A percentile compares a stretch with the other conserved stretches of the same genome.
phyloP scores from a whole-genome alignment of 352 stramenopile genomes.

The Phytophthora citricola region DNA sequence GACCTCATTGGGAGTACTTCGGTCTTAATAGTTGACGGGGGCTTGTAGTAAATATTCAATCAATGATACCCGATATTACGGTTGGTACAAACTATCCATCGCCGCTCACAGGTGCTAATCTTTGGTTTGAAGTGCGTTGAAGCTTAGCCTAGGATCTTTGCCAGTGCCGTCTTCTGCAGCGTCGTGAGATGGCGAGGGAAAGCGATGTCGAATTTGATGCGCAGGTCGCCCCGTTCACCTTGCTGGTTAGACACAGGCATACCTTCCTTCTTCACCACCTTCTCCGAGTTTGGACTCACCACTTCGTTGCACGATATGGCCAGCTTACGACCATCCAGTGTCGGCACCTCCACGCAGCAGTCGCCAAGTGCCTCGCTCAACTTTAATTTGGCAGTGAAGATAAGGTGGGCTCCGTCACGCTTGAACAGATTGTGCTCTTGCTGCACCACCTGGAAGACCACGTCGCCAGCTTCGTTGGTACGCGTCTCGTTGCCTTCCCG shows the following conservation, averaged over 20 bases:
- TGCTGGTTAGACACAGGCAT: conserved; percentile 90
- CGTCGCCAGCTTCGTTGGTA: conserved; percentile 93
- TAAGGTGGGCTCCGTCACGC: conserved; percentile 92
- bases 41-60: conserved; percentile 50
- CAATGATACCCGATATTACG: conserved; percentile 27
- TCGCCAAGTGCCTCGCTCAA: conserved; percentile 96
- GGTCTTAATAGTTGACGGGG: conserved; percentile 15
- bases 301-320: conserved; percentile 94
- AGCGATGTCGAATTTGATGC: conserved; percentile 95
- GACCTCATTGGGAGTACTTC: conserved; percentile 17
- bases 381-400: conserved; percentile 94
- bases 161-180: conserved; percentile 91
- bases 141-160: conserved; percentile 77
- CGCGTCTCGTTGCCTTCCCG: conserved; percentile 91
- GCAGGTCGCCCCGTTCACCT: conserved; percentile 90
- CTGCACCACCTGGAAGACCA: conserved; percentile 94
- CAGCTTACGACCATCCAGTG: conserved; percentile 95
- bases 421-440: conserved; percentile 85
- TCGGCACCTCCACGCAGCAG: conserved; percentile 94
- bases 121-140: neutral
- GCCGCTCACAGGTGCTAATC: no score
- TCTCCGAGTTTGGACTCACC: conserved; percentile 90
- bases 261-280: conserved; percentile 94
- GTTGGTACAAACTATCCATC: conserved; percentile 22
- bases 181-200: conserved; percentile 95